Percentiles rank a stretch among this genome's conserved stretches.
Evolutionary conservation across 768 basidiomycete genomes (phyloP).

Genomic region (Albatrellus ellisii): DNA sequence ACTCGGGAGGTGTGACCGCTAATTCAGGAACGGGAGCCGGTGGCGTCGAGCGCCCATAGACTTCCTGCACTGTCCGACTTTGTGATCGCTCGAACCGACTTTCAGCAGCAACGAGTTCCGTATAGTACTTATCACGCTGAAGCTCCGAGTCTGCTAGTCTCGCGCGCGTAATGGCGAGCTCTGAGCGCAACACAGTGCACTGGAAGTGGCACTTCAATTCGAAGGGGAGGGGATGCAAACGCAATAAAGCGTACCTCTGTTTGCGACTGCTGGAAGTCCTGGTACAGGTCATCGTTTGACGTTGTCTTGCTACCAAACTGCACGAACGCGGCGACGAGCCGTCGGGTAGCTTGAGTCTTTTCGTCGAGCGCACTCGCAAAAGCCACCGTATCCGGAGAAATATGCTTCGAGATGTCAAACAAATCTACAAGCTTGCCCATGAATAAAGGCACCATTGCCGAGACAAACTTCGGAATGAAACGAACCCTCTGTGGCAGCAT

Average conservation of each 20-base stretch:
- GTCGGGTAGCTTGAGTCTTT: slow-evolving; percentile 43
- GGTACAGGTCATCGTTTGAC: slow-evolving; percentile 27
- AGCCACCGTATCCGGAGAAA: slow-evolving; percentile 11
- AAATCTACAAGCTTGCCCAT: slow-evolving; percentile 14
- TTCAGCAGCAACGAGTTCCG: slow-evolving; percentile 42
- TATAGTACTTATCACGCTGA: slow-evolving; percentile 34
- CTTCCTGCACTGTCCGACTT: slow-evolving; percentile 33
- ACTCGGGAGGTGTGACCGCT: slow-evolving; percentile 11
- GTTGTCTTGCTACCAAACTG: slow-evolving; percentile 25
- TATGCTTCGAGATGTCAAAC: not conserved
- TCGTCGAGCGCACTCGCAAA: slow-evolving; percentile 34
- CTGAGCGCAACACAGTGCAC: slow-evolving; percentile 46
- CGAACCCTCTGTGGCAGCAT: slow-evolving; percentile 17
- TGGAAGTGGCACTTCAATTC: slow-evolving; percentile 17
- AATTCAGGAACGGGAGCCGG: not conserved
- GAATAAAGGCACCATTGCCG: slow-evolving; percentile 13
- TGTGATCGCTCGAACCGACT: slow-evolving; percentile 47
- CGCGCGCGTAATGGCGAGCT: slow-evolving; percentile 36
- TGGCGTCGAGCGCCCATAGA: slow-evolving; percentile 5
- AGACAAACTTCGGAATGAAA: not conserved
- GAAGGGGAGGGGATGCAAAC: not conserved
- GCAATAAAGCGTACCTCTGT: slow-evolving; percentile 45
- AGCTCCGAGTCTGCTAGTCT: slow-evolving; percentile 36
- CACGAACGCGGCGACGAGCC: slow-evolving; percentile 45
- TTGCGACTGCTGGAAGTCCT: slow-evolving; percentile 37